These are phyloP conservation scores for Capsicum chinense DNA, from an alignment of 257 asterid species.

Conservation along the genomic window DNA sequence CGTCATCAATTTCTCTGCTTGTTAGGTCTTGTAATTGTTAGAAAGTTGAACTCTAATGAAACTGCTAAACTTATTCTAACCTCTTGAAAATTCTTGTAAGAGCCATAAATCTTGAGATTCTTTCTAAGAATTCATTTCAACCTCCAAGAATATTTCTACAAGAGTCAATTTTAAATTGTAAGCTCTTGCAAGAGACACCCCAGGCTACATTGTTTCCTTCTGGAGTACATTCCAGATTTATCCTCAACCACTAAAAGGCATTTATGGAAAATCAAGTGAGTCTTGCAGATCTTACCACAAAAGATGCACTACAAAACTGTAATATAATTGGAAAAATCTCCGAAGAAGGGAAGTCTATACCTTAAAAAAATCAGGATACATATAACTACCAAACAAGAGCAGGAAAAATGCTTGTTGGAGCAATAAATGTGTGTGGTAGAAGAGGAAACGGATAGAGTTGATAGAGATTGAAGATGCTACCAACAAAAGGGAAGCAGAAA, in stretches of 20 bases:
- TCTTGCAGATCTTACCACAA: background rate
- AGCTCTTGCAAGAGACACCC: background rate
- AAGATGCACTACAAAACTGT: background rate
- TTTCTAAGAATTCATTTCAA: background rate
- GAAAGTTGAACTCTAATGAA: background rate
- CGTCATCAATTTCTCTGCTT: background rate
- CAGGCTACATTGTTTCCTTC: background rate
- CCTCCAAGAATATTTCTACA: background rate
- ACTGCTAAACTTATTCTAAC: background rate
- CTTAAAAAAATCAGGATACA: background rate
- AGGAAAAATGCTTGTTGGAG: background rate
- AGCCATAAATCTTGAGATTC: background rate
- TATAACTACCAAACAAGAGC: background rate
- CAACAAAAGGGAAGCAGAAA: conserved; percentile 17
- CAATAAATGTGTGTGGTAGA: background rate
- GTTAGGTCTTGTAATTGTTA: background rate
- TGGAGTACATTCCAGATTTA: background rate
- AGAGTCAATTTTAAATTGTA: background rate
- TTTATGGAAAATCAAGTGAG: background rate
- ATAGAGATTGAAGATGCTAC: conserved; percentile 23
- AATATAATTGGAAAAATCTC: background rate
- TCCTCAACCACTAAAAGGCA: background rate
- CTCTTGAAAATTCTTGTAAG: background rate
- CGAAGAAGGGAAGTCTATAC: background rate
- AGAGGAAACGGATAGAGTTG: background rate